Evolutionary conservation across 2,329 filamentous ascomycete genomes (phyloP).

Genomic region (Penicillium sp.): DNA sequence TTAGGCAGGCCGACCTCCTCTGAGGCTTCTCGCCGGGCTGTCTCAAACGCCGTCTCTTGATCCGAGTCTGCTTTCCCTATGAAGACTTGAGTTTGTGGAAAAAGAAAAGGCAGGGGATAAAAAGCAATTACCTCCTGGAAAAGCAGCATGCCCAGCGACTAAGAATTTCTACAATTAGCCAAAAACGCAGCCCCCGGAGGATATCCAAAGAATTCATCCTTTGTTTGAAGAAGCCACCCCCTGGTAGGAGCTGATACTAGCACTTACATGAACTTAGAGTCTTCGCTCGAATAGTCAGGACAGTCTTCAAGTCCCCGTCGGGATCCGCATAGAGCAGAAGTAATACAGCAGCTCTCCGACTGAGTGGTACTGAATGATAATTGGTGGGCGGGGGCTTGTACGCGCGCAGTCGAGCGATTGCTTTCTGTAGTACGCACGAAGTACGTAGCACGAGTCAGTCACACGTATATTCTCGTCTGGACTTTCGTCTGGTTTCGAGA

Average conservation of each 20-base stretch:
- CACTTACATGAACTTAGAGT: slow-evolving; percentile 54
- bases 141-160: slow-evolving; percentile 78
- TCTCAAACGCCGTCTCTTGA: slow-evolving; percentile 63
- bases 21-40: slow-evolving; percentile 81
- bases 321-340: slow-evolving; percentile 83
- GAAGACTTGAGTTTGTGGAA: neutral
- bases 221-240: neutral
- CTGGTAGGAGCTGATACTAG: neutral
- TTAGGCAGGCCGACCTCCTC: slow-evolving; percentile 87
- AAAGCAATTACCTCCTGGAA: slow-evolving; percentile 65
- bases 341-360: slow-evolving; percentile 77
- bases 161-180: slow-evolving; percentile 1
- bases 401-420: slow-evolving; percentile 53
- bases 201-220: neutral
- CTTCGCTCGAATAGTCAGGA: slow-evolving; percentile 59
- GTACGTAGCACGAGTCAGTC: neutral
- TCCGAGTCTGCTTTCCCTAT: slow-evolving; percentile 54
- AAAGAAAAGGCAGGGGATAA: neutral
- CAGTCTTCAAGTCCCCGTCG: slow-evolving; percentile 68
- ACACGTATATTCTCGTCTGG: neutral
- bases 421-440: slow-evolving; percentile 32
- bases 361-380: slow-evolving; percentile 55
- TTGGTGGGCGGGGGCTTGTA: slow-evolving; percentile 56
- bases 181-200: neutral
- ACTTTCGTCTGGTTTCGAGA: neutral